Percentiles rank a stretch among this genome's conserved stretches.
Evolutionary conservation across 2,329 filamentous ascomycete species (phyloP).

Genomic region (Cadophora sp.): DNA sequence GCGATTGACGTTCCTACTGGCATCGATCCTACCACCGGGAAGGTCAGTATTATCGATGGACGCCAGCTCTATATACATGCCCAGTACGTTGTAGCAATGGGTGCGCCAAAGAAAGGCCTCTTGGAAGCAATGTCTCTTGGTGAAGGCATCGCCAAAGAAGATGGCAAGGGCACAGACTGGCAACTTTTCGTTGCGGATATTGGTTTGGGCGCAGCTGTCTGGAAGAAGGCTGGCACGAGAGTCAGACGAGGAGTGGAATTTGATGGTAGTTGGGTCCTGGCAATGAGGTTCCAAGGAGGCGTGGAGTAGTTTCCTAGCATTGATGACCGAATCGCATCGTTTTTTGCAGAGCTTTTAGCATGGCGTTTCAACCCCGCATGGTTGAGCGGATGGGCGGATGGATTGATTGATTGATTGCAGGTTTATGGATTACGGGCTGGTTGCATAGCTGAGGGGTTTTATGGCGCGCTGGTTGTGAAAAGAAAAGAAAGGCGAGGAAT

Average conservation of each 20-base stretch:
- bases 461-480: conserved; percentile 15
- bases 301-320: conserved; percentile 21
- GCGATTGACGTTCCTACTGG: conserved; percentile 93
- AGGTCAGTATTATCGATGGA: conserved; percentile 72
- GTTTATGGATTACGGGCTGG: not conserved
- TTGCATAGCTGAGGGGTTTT: conserved; percentile 14
- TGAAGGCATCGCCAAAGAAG: conserved; percentile 41
- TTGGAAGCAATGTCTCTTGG: conserved; percentile 68
- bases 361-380: conserved; percentile 20
- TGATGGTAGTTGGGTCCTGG: conserved; percentile 83
- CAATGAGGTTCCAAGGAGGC: conserved; percentile 56
- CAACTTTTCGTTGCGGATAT: conserved; percentile 86
- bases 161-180: conserved; percentile 60
- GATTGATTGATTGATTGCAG: not conserved
- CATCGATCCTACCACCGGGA: conserved; percentile 79
- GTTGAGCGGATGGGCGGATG: not conserved
- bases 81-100: conserved; percentile 83
- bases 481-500: not conserved
- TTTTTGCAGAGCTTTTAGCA: conserved; percentile 23
- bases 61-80: conserved; percentile 80
- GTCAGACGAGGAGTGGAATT: conserved; percentile 88
- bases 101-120: conserved; percentile 84
- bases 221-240: conserved; percentile 83
- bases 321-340: conserved; percentile 16
- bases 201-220: conserved; percentile 81